phyloP scores from a whole-genome alignment of 768 basidiomycete species.

The Boletus rex-veris region DNA sequence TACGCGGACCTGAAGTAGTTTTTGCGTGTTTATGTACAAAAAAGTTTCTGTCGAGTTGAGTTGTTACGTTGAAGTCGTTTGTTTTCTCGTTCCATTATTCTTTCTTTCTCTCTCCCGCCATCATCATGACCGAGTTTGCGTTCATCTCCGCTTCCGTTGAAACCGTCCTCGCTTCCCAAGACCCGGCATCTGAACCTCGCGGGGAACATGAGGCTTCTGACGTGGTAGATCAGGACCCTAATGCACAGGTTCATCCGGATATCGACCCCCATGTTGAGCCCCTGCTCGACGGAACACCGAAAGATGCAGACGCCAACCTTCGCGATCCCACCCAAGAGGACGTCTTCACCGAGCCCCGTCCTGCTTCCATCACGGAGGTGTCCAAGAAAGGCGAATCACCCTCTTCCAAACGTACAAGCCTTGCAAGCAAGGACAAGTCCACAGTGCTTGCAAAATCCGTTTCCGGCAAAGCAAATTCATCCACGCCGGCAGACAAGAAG shows the following conservation, averaged over 20 bases:
- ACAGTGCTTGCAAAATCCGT: conserved; percentile 41
- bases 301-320: conserved; percentile 12
- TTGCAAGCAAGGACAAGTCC: conserved; percentile 31
- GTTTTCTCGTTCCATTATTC: conserved; percentile 6
- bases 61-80: conserved; percentile 11
- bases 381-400: conserved; percentile 22
- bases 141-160: conserved; percentile 22
- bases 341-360: conserved; percentile 14
- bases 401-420: conserved; percentile 27
- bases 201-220: conserved; percentile 40
- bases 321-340: conserved; percentile 26
- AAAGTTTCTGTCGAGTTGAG: conserved; percentile 7
- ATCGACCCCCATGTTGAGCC: conserved; percentile 11
- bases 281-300: conserved; percentile 13
- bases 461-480: conserved; percentile 45
- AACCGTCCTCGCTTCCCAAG: conserved; percentile 18
- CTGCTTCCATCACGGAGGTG: conserved; percentile 16
- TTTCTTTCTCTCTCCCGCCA: neutral
- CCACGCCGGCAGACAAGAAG: conserved; percentile 66
- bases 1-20: conserved; percentile 40
- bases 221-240: conserved; percentile 30
- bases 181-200: conserved; percentile 23
- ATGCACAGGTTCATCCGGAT: conserved; percentile 17
- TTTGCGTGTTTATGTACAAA: conserved; percentile 21
- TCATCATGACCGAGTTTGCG: conserved; percentile 38